Evolutionary conservation across 108 stramenopile species (phyloP).

Genomic region (Epipyxis sp.): DNA sequence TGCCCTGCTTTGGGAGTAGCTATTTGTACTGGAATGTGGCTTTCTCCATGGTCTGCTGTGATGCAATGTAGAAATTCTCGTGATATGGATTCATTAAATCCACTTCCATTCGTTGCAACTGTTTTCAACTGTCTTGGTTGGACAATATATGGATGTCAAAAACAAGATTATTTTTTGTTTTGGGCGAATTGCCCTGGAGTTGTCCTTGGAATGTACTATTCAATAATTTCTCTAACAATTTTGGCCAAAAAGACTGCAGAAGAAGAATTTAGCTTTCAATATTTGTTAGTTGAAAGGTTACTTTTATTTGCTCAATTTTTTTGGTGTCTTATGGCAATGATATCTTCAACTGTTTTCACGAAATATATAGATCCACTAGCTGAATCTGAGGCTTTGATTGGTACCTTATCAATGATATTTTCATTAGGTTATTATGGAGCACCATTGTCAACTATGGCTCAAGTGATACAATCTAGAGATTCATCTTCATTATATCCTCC

Average conservation of each 20-base stretch:
- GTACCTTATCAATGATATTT: background rate
- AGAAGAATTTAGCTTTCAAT: background rate
- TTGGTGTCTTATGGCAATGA: background rate
- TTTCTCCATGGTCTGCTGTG: background rate
- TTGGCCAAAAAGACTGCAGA: background rate
- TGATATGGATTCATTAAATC: background rate
- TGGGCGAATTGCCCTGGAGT: background rate
- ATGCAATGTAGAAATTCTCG: background rate
- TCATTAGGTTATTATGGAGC: background rate
- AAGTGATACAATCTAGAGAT: background rate
- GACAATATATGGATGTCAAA: background rate
- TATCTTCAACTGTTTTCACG: background rate
- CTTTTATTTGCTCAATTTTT: background rate
- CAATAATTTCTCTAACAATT: background rate
- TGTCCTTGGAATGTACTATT: conserved; percentile 4
- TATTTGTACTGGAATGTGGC: background rate
- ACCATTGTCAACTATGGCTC: conserved; percentile 4
- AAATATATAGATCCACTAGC: background rate
- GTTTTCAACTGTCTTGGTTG: conserved; percentile 14
- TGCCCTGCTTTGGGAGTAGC: too few species aligned
- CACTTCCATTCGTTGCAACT: background rate
- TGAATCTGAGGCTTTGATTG: background rate
- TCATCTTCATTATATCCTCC: background rate
- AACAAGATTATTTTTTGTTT: conserved; percentile 3
- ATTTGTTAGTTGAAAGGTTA: background rate